Evolutionary conservation across 169 alveolate genomes (phyloP), one percentile per base, ranked within the genome.

Genomic region (Cryptosporidium andersoni): DNA sequence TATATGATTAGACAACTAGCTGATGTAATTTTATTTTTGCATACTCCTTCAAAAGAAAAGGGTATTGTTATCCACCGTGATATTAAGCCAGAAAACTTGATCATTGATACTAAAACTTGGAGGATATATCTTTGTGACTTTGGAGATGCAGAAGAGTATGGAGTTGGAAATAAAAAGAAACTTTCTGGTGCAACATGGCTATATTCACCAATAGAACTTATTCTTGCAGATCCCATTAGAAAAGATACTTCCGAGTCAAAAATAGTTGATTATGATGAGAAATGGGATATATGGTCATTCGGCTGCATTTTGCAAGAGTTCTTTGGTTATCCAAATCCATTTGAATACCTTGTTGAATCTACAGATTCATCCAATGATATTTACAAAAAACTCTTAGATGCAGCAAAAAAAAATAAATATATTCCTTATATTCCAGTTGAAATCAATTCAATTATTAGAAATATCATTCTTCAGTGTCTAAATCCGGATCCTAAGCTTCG

Each of bases 181-280:
- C 88, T 94, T 2, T 91, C 95, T 1, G 97, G 97, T 3, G 97
- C 97, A 55, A 94, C 97, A 1, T 94, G 97, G 97, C 89, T 94
- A 47, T 94, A 94, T 81, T 96, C 97, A 36, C 97, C 97, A 6
- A 95, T 96, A 0, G 97, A 94, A 67, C 80, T 94, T 51, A 68
- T 94, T 65, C 74, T 80, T 39, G 90, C 91, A 56, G 91, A 90
- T 60, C 94, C 96, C 1, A 88, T 94, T 51, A 81, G 66, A 65
- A 63, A 49, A 40, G 65, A 90, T 16, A 66, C 36, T 5, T 65
- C 81, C 11, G 82, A 66, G 12, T 42, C 66, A 12, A 64, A 53
- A 60, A 36, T 65, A 11, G 88, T 80, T 7, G 65, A 62, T 37
- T 91, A 88, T 52, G 65, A 82, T 8, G 94, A 92, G 63, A 92